Evolutionary conservation across 148 eudicot genomes (phyloP), one percentile per base, ranked within the genome.

Genomic region (Diospyros lotus): DNA sequence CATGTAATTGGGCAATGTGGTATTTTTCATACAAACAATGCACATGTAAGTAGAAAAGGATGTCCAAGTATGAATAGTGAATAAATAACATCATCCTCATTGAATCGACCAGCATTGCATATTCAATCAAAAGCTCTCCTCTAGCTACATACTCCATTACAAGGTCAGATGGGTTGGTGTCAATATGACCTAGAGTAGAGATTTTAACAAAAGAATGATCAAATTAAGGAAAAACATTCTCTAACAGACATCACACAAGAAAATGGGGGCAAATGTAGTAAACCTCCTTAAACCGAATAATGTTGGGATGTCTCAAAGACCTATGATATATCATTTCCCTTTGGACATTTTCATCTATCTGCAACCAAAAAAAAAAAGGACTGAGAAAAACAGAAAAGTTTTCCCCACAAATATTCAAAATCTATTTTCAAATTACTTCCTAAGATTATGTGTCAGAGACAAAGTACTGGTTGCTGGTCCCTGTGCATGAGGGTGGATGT

Each of bases 281-380:
- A 5, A 71, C 86, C 87, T 84, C 87, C 54, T 81, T 81, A 73
- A 84, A 84, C 5, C 87, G 76, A 18, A 84, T 81, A 1, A 84
- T 84, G 43, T 84, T 84, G 10, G 87, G 87, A 51, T 84, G 87
- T 18, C 81, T 64, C 12, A 84, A 82, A 15, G 87, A 84, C 58
- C 87, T 78, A 72, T 84, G 87, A 65, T 84, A 81, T 53, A 84
- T 76, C 60, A 84, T 84, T 69, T 81, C 87, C 51, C 87, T 75
- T 6, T 79, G 79, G 38, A 84, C 87, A 73, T 84, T 81, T 72
- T 84, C 87, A 78, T 84, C 87, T 79, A 82, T 82, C 85, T 82
- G 64, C 68, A 74, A 60, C 43, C 6, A 45, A 18, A 46, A 9
- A 56, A 58, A 43, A 40, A 45, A 69, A 6, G 7, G 4, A 48